Evolutionary conservation across 169 alveolate genomes (phyloP).

Genomic region (Cryptosporidium sp.): DNA sequence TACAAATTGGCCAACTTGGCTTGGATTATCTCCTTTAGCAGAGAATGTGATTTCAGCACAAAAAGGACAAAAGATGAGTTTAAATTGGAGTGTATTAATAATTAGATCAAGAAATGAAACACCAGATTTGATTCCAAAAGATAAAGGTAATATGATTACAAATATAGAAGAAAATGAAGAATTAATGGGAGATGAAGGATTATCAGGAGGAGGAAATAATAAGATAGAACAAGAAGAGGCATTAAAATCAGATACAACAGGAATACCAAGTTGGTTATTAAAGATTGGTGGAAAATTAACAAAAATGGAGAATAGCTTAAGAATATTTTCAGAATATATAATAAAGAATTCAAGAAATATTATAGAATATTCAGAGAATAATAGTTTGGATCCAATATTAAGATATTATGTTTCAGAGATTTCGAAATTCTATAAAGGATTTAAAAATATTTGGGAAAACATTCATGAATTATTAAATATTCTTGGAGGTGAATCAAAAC

Average conservation of each 20-base stretch:
- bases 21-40: slow-evolving; percentile 53
- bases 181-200: background rate
- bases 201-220: background rate
- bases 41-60: slow-evolving; percentile 59
- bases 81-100: slow-evolving; percentile 24
- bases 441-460: slow-evolving; percentile 44
- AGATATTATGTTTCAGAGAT: slow-evolving; percentile 42
- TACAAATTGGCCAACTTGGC: slow-evolving; percentile 60
- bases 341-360: background rate
- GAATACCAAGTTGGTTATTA: slow-evolving; percentile 56
- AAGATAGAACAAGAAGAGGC: background rate
- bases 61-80: slow-evolving; percentile 24
- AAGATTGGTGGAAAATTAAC: background rate
- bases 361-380: background rate
- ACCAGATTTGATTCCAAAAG: slow-evolving; percentile 46
- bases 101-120: slow-evolving; percentile 57
- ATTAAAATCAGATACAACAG: slow-evolving; percentile 9
- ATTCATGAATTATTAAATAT: background rate
- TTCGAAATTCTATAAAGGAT: background rate
- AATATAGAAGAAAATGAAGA: background rate
- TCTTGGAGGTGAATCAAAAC: slow-evolving; percentile 11
- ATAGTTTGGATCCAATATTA: background rate
- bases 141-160: background rate
- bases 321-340: slow-evolving; percentile 11
- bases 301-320: background rate